Base-by-base conservation (phyloP, 1,284 basidiomycete species). In the Sparassis latifolia region DNA sequence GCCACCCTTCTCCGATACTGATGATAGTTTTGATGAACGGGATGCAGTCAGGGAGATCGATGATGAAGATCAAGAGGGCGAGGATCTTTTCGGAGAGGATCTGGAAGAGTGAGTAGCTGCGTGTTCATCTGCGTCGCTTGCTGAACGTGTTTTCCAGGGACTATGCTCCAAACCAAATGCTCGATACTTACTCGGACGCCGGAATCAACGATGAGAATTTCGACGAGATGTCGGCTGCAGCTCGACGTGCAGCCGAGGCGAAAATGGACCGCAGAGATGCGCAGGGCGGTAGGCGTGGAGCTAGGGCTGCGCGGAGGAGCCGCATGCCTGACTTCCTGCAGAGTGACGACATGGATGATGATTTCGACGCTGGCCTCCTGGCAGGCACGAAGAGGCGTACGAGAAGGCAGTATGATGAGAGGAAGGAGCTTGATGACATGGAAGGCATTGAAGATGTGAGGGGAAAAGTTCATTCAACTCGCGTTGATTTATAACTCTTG, bases 221-320 rank as follows among this genome's bases (percentile, higher is more conserved):
- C 46, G 86, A 82, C 33, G 86, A 83, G 44, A 69, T 97, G 64
- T 82, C 89, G 41, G 79, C 79, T 28, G 83, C 75, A 10, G 82
- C 84, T 42, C 83, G 96, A 57, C 84, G 89, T 42, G 85, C 84
- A 1, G 97, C 92, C 28, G 97, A 99, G 68, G 75, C 79, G 40
- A 82, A 80, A 59, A 97, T 99, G 95, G 80, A 80, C 33, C 80
- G 88, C 56, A 84, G 97, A 46, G 96, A 99, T 74, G 86, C 89
- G 55, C 79, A 81, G 7, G 72, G 75, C 27, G 84, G 86, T 5
- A 73, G 75, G 52, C 74, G 77, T 40, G 88, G 86, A 28, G 71
- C 71, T 49, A 80, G 91, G 55, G 87, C 89, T 39, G 80, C 84
- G 33, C 75, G 82, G 46, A 78, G 94, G 54, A 85, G 80, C 56